Base-by-base conservation (phyloP, 2,329 filamentous ascomycete species). In the Claviceps pazoutovae region DNA sequence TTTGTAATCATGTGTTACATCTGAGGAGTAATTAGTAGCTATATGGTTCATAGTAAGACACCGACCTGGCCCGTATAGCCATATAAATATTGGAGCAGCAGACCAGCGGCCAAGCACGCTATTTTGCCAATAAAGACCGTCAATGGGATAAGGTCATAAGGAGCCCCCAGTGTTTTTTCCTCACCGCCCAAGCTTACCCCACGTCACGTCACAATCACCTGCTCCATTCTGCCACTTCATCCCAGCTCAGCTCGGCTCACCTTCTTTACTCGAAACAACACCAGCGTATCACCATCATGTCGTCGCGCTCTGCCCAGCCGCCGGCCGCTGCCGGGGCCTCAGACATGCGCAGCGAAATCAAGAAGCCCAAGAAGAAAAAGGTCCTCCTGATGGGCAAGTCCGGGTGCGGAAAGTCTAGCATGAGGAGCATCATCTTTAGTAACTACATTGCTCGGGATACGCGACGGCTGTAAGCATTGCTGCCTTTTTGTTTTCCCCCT, bases 381-480 rank as follows among this genome's bases (percentile, higher is more conserved):
- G 86, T 90, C 49, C 74, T 90, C 48, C 73, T 90, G 56, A 90
- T 90, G 93, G 93, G 93, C 60, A 96, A 96, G 74, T 95, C 88
- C 56, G 93, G 93, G 51, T 95, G 91, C 0, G 93, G 93, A 51
- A 98, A 98, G 71, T 96, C 90, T 43, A 96, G 89, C 52, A 98
- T 98, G 93, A 81, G 93, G 57, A 93, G 86, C 63, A 97, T 98
- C 64, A 96, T 98, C 66, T 98, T 98, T 71, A 95, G 88, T 74
- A 97, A 97, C 70, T 97, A 96, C 67, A 90, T 97, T 58, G 93
- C 93, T 52, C 89, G 94, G 64, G 93, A 98, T 68, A 95, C 95
- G 6, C 79, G 93, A 41, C 76, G 93, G 53, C 74, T 98, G 76
- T 79, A 62, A 65, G 75, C 66, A 21, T 30, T 16, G 17, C 17